Conservation (phyloP, 352 stramenopile genomes). For the Phytopythium litorale region DNA sequence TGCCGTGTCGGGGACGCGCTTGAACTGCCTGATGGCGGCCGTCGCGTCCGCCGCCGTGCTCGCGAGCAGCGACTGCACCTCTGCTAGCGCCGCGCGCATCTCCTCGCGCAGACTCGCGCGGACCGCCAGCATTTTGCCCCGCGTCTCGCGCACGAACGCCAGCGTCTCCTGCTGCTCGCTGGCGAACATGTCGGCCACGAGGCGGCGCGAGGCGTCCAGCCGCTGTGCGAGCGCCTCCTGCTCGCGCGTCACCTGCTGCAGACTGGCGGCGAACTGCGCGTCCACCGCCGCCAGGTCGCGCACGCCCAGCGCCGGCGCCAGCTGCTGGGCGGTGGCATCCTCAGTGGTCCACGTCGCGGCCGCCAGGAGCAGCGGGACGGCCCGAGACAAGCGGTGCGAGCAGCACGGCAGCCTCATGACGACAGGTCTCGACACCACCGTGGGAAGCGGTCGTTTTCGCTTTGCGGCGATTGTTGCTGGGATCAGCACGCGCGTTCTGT, state of each 20-base stretch:
- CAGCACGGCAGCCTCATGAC: background rate
- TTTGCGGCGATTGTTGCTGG: background rate
- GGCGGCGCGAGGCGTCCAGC: constrained; percentile 12
- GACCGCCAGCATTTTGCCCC: constrained; percentile 9
- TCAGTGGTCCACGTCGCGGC: background rate
- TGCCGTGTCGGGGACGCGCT: background rate
- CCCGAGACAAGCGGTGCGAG: background rate
- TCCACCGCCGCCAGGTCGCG: background rate
- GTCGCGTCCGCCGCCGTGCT: constrained; percentile 13
- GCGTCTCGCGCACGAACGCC: constrained; percentile 18
- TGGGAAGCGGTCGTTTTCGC: background rate
- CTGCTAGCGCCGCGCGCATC: constrained; percentile 9
- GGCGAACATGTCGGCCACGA: constrained; percentile 15
- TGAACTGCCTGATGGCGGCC: constrained; percentile 16
- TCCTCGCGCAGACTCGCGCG: constrained; percentile 11
- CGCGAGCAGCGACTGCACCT: constrained; percentile 9
- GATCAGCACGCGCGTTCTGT: background rate
- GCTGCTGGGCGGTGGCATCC: background rate
- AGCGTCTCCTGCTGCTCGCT: constrained; percentile 19
- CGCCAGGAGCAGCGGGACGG: background rate
- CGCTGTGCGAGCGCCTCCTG: constrained; percentile 16
- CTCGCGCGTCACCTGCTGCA: constrained; percentile 13
- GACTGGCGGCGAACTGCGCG: constrained; percentile 4
- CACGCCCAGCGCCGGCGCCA: background rate
- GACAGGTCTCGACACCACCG: background rate